Evolutionary conservation across 495 filamentous ascomycete species (phyloP).

Genomic region (Polyplosphaeria fusca): DNA sequence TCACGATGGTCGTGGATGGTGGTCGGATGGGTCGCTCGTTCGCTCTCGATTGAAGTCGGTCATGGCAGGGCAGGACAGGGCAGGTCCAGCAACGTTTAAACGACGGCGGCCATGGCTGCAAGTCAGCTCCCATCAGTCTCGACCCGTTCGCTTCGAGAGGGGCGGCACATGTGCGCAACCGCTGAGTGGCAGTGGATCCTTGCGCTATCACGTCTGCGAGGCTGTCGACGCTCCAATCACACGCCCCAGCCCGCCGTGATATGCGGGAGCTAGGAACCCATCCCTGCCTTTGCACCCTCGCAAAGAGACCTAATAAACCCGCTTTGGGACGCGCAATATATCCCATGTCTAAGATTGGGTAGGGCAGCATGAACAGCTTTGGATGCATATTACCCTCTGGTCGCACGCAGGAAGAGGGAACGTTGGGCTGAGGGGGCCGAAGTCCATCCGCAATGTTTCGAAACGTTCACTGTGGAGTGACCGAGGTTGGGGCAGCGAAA

Average conservation of each 20-base stretch:
- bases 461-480: too few relatives aligned
- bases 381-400: neutral
- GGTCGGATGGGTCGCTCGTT: too few relatives aligned
- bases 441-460: too few relatives aligned
- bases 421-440: too few relatives aligned
- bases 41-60: too few relatives aligned
- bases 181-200: conserved; percentile 8
- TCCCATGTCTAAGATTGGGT: conserved; percentile 12
- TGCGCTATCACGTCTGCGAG: conserved; percentile 4
- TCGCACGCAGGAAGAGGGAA: too few relatives aligned
- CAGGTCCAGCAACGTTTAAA: neutral
- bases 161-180: neutral
- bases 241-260: too few relatives aligned
- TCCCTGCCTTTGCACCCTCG: neutral
- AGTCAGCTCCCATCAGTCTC: neutral
- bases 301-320: neutral
- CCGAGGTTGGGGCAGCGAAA: too few relatives aligned
- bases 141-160: neutral
- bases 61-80: too few relatives aligned
- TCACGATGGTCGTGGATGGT: too few relatives aligned
- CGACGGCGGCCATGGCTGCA: neutral
- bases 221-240: too few relatives aligned
- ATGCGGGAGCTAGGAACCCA: neutral
- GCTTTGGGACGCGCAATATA: conserved; percentile 10
- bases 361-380: conserved; percentile 16